phyloP scores from a whole-genome alignment of 2,329 filamentous ascomycete genomes.

The Aspergillus sp. region DNA sequence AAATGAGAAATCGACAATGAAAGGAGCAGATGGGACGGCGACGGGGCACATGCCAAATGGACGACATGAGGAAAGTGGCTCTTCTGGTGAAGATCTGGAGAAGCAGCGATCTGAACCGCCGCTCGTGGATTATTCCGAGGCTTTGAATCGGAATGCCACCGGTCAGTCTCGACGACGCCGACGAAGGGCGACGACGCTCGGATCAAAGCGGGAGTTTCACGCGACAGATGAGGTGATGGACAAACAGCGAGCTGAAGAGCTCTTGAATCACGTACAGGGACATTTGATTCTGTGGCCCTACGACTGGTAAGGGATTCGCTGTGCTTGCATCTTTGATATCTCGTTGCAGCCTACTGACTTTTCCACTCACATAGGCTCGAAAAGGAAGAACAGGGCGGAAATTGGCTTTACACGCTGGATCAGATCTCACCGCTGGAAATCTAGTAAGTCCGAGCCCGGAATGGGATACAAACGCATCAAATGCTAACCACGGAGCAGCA shows the following conservation, averaged over 20 bases:
- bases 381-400: conserved; percentile 86
- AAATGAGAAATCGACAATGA: conserved; percentile 49
- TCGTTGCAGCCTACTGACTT: conserved; percentile 15
- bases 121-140: conserved; percentile 43
- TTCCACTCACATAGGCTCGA: conserved; percentile 59
- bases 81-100: conserved; percentile 33
- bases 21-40: conserved; percentile 30
- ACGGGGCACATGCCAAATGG: conserved; percentile 26
- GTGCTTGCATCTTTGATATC: neutral
- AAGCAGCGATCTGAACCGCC: conserved; percentile 33
- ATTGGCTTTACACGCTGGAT: conserved; percentile 97
- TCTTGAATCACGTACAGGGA: conserved; percentile 81
- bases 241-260: conserved; percentile 74
- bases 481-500: conserved; percentile 28
- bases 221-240: conserved; percentile 73
- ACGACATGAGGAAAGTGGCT: conserved; percentile 27
- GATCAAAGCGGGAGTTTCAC: conserved; percentile 50
- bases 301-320: conserved; percentile 67
- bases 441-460: conserved; percentile 55
- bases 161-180: conserved; percentile 40
- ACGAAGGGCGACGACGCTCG: conserved; percentile 48
- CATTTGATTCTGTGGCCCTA: conserved; percentile 91
- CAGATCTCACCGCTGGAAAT: conserved; percentile 95
- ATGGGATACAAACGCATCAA: neutral
- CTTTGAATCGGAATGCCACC: conserved; percentile 41